Evolutionary conservation across 306 rosid genomes (phyloP), one percentile per base, ranked within the genome.

Genomic region (Castanea crenata): DNA sequence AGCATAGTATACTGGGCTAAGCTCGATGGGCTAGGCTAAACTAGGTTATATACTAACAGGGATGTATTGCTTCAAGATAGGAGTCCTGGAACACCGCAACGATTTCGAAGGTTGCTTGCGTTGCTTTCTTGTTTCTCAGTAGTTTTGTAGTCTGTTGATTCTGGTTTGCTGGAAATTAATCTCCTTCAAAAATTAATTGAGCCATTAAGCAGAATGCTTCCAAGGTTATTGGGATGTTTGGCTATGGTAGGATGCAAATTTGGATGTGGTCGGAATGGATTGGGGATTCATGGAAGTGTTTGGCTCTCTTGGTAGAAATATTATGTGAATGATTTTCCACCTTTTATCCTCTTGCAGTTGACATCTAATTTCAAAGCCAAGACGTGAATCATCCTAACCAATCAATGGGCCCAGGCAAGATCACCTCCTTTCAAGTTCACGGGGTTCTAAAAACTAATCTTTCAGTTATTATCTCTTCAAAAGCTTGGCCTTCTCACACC

Each of bases 371-470:
- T 81, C 93, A 86, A 79, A 89, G 92, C 82, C 78, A 92, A 93
- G 90, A 87, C 78, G 65, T 73, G 86, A 86, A 80, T 76, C 82
- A 74, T 64, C 71, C 87, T 6, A 46, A 70, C 54, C 87, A 69
- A 21, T 31, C 79, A 56, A 61, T 76, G 57, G 91, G 89, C 62
- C 79, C 78, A 76, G 88, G 84, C 83, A 94, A 83, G 78, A 82
- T 92, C 77, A 83, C 80, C 27, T 86, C 92, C 73, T 86, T 87
- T 70, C 94, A 92, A 79, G 92, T 92, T 88, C 97, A 94, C 38
- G 98, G 97, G 78, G 93, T 94, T 76, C 72, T 94, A 81, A 92
- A 92, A 90, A 94, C 98, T 54, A 94, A 94, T 85, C 97, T 92
- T 64, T 97, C 23, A 94, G 72, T 83, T 94, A 64, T 70, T 94